These are phyloP conservation scores for Corchorus olitorius DNA, from an alignment of 345 rosid genomes.

Conservation along the genomic window DNA sequence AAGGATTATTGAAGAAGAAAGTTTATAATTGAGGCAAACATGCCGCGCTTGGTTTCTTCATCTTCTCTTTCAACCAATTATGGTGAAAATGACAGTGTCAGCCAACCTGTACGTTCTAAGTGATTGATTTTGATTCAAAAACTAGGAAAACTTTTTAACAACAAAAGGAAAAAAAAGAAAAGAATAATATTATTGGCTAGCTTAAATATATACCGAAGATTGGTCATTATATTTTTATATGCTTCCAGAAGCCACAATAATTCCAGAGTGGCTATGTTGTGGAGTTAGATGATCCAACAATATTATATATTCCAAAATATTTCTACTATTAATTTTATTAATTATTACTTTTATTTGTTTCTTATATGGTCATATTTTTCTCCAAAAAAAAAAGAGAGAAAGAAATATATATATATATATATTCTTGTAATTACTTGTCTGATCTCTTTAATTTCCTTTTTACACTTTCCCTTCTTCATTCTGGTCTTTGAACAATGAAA, in stretches of 20 bases:
- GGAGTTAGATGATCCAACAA: neutral
- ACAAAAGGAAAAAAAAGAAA: neutral
- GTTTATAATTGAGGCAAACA: neutral
- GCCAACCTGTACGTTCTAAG: neutral
- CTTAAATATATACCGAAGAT: too few relatives aligned
- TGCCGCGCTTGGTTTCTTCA: neutral
- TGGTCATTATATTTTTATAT: too few relatives aligned
- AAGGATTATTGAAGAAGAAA: neutral
- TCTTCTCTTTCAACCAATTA: neutral
- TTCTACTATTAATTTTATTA: neutral
- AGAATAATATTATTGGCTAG: too few relatives aligned
- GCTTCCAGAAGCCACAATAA: neutral
- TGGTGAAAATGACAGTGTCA: neutral
- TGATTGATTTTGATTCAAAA: constrained; percentile 4
- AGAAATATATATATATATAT: neutral
- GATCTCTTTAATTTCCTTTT: constrained; percentile 1
- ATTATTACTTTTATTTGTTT: neutral
- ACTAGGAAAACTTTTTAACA: neutral
- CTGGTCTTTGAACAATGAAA: neutral
- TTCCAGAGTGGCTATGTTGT: neutral
- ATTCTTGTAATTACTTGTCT: neutral
- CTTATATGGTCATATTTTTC: too few relatives aligned
- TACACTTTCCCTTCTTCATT: neutral
- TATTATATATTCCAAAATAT: neutral
- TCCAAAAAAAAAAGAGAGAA: too few relatives aligned